Evolutionary conservation across 495 filamentous ascomycete genomes (phyloP), one percentile per base, ranked within the genome.

Genomic region (Friedmanniomyces simplex): DNA sequence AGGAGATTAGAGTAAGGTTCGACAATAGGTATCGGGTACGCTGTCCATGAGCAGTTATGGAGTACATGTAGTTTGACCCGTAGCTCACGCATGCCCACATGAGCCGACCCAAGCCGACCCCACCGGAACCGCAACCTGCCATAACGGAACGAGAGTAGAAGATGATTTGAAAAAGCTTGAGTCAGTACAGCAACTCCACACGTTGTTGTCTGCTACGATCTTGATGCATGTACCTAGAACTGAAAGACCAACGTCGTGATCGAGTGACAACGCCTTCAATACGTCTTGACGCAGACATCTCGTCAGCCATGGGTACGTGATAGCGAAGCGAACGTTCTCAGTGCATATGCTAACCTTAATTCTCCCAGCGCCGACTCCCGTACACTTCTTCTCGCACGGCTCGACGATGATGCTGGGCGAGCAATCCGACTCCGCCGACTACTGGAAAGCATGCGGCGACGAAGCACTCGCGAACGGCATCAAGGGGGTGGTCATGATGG

Each of bases 331-430:
- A 16, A 3, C 18, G 39, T 16, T 20, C 39, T 32, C 4, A 32
- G 22, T 52, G 26, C 52, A 46, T n/a, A 8, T 4, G 5, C 16
- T 10, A 18, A 28, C 28, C 54, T 52, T 21, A 21, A 6, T n/a
- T n/a, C 13, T 53, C 32, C 11, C 55, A 49, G 57, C 57, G 1
- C 64, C 71, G 21, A 74, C 79, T 4, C 81, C 82, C 1, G 82
- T 82, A 6, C 80, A 82, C 61, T 80, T 84, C 70, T 82, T 84
- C 70, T 83, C 81, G 14, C 81, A 84, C 74, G 81, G 81, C 67
- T 81, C 79, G 37, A 83, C 80, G 25, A 82, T 82, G 79, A 83
- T 84, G 80, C 71, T 84, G 14, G 81, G 80, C 42, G 81, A 82
- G 57, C 74, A 81, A 56, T 78, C 74, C 43, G 62, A 71, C 16